Evolutionary conservation across 352 stramenopile genomes (phyloP), one percentile per base, ranked within the genome.

Genomic region (Phytophthora sp.): DNA sequence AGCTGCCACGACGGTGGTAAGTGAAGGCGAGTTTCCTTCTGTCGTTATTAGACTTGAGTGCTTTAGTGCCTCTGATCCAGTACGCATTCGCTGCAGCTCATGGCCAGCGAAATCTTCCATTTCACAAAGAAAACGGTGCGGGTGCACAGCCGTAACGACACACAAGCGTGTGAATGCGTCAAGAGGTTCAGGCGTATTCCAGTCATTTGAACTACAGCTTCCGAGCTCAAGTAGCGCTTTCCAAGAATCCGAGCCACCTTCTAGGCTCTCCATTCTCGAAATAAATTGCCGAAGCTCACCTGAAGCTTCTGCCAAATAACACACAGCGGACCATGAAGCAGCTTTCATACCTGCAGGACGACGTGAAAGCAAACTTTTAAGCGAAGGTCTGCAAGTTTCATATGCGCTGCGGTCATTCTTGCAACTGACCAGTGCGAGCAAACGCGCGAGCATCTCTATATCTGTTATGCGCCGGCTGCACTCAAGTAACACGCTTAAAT

Each of bases 241-340:
- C 73, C 73, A 79, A 3, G 27, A 17, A 13, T 15, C 31, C 34
- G 51, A 20, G 17, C 34, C 21, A 5, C 57, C 34, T 44, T 55
- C 58, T 5, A 53, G 27, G 15, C 18, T 53, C 34, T 69, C 48
- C 39, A 76, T 37, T 10, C 24, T 44, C 5, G 62, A 30, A 7
- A 84, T 66, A 41, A 80, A 82, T 11, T 75, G 50, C 5, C 41
- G 58, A 4, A 84, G 44, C 6, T 43, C 43, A 1, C 9, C 31
- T 13, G 71, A 78, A 2, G 41, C 58, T 23, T 78, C 62, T 2
- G 66, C 63, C 42, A 78, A 38, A 27, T 66, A 75, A 30, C 70
- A 83, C 7, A 81, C 5, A 5, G 39, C 45, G 32, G 60, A 53
- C 74, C 76, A 82, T 21, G 51, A 38, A 10, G 21, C 12, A 10